Evolutionary conservation across 2,329 filamentous ascomycete genomes (phyloP), one percentile per base, ranked within the genome.

Genomic region (Fusarium sp.): DNA sequence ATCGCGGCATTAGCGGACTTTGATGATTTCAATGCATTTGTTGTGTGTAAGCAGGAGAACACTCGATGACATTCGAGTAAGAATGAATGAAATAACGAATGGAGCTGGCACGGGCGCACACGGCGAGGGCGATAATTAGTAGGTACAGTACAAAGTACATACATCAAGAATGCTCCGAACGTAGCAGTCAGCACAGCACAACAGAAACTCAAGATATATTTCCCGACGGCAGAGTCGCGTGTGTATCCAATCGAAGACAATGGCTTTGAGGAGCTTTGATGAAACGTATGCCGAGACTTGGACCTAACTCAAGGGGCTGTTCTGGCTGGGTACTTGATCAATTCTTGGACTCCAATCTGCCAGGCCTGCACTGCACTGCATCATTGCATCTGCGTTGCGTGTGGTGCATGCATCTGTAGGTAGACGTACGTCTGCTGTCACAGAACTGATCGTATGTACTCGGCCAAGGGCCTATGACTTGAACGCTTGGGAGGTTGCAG

Each of bases 211-310:
- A 48, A 61, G 52, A 69, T 63, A n/a, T 60, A 61, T 61, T 61
- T 48, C 56, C 69, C 49, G 60, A 45, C 55, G 46, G 50, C 49
- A 60, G 41, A 49, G 59, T 71, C 64, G 69, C 55, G 59, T 65
- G 55, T 57, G 55, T 42, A 53, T 65, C 64, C 59, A 71, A 57
- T 71, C 49, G 68, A 60, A 10, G 45, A 60, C 54, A 46, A 46
- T 46, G 63, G 64, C 27, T 48, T 60, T n/a, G 45, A 57, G 55
- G 50, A 66, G 30, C 60, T 69, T 42, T 69, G 40, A 59, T 71
- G 69, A 71, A 72, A 71, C 69, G 54, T 56, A 56, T 61, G 60
- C 65, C 69, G 69, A 71, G 64, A 72, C 55, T 69, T 68, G 46
- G 38, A 30, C 32, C 64, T 46, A 65, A 59, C 23, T 23, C 60